Evolutionary conservation across 306 rosid genomes (phyloP), one percentile per base, ranked within the genome.

Genomic region (Pterocarpus santalinus): DNA sequence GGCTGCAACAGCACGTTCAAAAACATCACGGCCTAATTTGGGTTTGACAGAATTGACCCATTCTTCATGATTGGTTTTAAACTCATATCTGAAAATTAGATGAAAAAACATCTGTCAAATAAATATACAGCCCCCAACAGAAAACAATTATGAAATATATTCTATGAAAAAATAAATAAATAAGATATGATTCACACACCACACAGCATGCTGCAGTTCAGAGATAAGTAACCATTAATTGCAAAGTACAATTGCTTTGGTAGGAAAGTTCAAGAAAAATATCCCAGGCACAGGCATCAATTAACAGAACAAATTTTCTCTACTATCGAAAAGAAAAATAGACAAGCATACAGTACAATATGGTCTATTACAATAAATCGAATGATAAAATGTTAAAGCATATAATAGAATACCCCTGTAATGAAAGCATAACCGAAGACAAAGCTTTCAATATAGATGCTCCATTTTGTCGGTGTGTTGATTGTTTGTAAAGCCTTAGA

Each of bases 51-150:
- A 92, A 61, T 77, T 81, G 88, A 90, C 76, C 98, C 98, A 92
- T 51, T 94, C 96, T 86, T 88, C 96, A 77, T 94, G 91, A 83
- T 94, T 94, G 73, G 90, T 85, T 88, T 89, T 92, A 80, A 94
- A 94, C 86, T 94, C 98, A 76, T 86, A 90, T 72, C 98, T 94
- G 94, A 84, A 89, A 52, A 52, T 52, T n/a, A 52, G 56, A 53
- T 39, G 32, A 71, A 68, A 80, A 71, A 43, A 41, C 74, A 63
- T 36, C 38, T 53, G 57, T 66, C 71, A 79, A 75, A 53, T 60
- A 53, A 22, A 84, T 30, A 69, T 47, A 53, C 33, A 67, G 76
- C 44, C 43, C 52, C 44, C 72, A 73, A 49, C 41, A 44, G 16
- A 43, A 79, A 61, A 61, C 73, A 68, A 38, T 17, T 43, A 49